Evolutionary conservation across 495 filamentous ascomycete species (phyloP).

Genomic region (Pyrenula massariospora): DNA sequence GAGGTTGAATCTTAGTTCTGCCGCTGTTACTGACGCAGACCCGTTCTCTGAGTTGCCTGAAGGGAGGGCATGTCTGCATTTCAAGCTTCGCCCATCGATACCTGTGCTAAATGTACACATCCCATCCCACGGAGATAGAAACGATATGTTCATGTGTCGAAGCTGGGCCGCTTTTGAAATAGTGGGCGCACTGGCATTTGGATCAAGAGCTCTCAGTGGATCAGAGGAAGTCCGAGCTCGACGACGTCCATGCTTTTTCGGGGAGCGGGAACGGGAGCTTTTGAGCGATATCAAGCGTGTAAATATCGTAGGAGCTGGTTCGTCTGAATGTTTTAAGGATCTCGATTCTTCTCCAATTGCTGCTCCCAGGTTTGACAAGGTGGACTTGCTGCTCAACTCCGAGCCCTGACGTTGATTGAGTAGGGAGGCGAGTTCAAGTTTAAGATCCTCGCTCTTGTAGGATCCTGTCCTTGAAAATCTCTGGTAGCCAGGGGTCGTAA

Average conservation of each 20-base stretch:
- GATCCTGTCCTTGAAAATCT: conserved; percentile 30
- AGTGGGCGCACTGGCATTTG: conserved; percentile 2
- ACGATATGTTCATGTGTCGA: conserved; percentile 19
- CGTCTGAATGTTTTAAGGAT: not conserved
- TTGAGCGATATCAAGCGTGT: not conserved
- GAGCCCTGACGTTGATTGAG: not conserved
- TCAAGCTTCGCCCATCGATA: conserved; percentile 58
- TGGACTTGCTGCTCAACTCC: not conserved
- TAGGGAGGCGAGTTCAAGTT: not conserved
- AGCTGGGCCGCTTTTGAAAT: conserved; percentile 30
- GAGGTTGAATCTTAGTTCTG: conserved; percentile 82
- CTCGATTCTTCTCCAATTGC: not conserved
- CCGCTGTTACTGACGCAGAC: conserved; percentile 44
- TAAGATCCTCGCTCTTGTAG: not conserved
- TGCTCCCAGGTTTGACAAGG: not conserved
- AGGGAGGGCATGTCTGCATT: conserved; percentile 60
- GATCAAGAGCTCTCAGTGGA: not conserved
- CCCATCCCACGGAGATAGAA: conserved; percentile 77
- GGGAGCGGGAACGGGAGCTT: not conserved
- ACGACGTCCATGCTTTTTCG: conserved; percentile 1
- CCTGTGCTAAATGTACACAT: conserved; percentile 73
- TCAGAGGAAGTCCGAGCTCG: not conserved
- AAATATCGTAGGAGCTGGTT: not conserved
- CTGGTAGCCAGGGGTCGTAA: conserved; percentile 49
- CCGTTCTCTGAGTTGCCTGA: conserved; percentile 12